Evolutionary conservation across 179 eudicot genomes (phyloP), one percentile per base, ranked within the genome.

Genomic region (Spergularia azorica): DNA sequence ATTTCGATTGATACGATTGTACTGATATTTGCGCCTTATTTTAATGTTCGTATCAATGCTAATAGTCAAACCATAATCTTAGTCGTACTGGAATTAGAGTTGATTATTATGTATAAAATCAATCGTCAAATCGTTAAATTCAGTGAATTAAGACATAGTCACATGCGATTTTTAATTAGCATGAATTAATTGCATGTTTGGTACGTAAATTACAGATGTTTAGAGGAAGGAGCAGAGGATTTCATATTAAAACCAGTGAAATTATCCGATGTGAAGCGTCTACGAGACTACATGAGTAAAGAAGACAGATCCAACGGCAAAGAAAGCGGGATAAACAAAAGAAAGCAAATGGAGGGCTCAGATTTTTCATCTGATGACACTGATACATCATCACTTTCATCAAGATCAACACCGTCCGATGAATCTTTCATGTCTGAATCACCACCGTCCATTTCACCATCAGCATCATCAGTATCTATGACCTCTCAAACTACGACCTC

Each of bases 181-280:
- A 14, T 12, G 9, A 64, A 36, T n/a, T 5, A 32, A n/a, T 17
- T 26, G 15, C 0, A 9, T 5, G 14, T 26, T 26, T 26, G 32
- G 32, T 26, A 26, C 32, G 32, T 26, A 26, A 0, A 26, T 26
- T 26, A 26, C 80, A 93, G 98, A 64, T 94, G 98, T 82, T 86
- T 94, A 77, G 98, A 91, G 83, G 98, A 91, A 82, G 98, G 98
- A 51, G 98, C 98, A 0, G 95, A 94, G 77, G 98, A 94, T 61
- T 94, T 89, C 78, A 89, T 94, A 55, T 86, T 92, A 46, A 92
- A 94, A 67, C 95, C 98, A 9, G 98, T 91, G 75, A 92, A 92
- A 84, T 72, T 90, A 54, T 76, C 95, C 0, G 95, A 94, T 60
- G 97, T 94, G 41, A 88, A 88, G 63, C 83, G 98, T 12, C 83